Conservation (phyloP, 2,329 filamentous ascomycete species). For the Diatrype stigma region DNA sequence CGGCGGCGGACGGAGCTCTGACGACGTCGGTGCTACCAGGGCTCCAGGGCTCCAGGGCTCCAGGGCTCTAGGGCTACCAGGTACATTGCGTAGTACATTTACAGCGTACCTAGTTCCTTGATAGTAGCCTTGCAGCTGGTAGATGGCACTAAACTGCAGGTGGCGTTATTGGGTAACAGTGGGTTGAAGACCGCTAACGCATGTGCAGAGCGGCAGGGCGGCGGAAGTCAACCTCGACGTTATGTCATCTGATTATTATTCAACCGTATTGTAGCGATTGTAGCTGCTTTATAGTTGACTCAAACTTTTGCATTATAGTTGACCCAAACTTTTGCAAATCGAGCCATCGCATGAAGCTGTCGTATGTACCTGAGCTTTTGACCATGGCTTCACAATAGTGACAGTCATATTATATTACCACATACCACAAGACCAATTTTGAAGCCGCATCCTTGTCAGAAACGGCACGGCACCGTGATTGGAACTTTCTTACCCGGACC, state of each 20-base stretch:
- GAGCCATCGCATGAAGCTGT: too few relatives aligned
- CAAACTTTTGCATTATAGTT: too few relatives aligned
- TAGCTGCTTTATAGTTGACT: too few relatives aligned
- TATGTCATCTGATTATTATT: too few relatives aligned
- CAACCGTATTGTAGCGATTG: too few relatives aligned
- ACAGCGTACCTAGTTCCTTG: neutral
- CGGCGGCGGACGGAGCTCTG: neutral
- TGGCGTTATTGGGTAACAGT: neutral
- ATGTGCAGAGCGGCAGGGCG: neutral
- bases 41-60: neutral
- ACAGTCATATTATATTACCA: too few relatives aligned
- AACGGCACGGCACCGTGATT: too few relatives aligned
- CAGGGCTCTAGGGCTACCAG: too few relatives aligned
- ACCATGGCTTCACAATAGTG: slow-evolving; percentile 4
- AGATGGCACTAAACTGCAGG: neutral
- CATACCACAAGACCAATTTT: neutral
- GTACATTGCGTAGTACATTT: neutral
- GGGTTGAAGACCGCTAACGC: neutral
- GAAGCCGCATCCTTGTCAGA: neutral
- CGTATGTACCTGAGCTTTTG: too few relatives aligned
- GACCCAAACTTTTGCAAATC: too few relatives aligned
- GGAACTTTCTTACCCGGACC: too few relatives aligned
- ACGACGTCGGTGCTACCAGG: neutral
- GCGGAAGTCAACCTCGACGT: too few relatives aligned
- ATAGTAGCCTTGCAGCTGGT: neutral